phyloP scores from a whole-genome alignment of 352 stramenopile genomes.

The Globisporangium irregulare region DNA sequence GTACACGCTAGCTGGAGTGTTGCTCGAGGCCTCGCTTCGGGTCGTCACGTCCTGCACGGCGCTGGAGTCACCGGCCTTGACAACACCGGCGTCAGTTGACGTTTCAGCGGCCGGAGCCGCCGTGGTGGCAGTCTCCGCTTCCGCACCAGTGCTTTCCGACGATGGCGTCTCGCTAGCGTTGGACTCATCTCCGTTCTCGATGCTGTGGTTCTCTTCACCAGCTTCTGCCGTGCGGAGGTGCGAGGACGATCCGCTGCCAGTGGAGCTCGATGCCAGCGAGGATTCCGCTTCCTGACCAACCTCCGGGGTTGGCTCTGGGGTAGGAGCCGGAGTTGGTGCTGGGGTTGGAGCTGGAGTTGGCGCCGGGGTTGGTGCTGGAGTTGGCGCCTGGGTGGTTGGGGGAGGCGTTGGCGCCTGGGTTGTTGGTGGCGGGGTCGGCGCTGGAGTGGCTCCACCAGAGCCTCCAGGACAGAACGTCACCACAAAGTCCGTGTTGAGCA shows the following conservation, averaged over 20 bases:
- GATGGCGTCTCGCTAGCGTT: slow-evolving; percentile 13
- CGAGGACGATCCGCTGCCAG: slow-evolving; percentile 1
- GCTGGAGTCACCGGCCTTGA: slow-evolving; percentile 1
- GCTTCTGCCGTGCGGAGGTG: neutral
- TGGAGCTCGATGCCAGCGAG: neutral
- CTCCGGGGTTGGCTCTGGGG: slow-evolving; percentile 16
- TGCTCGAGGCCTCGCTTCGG: neutral
- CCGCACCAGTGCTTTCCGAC: neutral
- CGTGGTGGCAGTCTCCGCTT: slow-evolving; percentile 7
- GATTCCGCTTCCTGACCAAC: slow-evolving; percentile 12
- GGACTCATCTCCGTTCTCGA: slow-evolving; percentile 12
- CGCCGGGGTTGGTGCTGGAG: neutral
- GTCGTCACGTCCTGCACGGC: slow-evolving; percentile 15
- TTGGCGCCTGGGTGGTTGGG: slow-evolving; percentile 16
- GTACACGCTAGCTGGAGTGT: slow-evolving; percentile 22
- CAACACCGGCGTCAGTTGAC: neutral
- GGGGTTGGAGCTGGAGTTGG: slow-evolving; percentile 8
- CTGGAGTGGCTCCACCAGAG: slow-evolving; percentile 10
- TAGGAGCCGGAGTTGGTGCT: slow-evolving; percentile 17
- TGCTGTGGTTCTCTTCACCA: slow-evolving; percentile 17
- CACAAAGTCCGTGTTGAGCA: slow-evolving; percentile 44
- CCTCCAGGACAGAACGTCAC: slow-evolving; percentile 52
- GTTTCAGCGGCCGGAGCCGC: neutral
- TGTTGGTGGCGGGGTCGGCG: slow-evolving; percentile 20
- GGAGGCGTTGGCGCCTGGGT: slow-evolving; percentile 22